phyloP scores from a whole-genome alignment of 2,329 filamentous ascomycete species.

The Cytospora piceicola region DNA sequence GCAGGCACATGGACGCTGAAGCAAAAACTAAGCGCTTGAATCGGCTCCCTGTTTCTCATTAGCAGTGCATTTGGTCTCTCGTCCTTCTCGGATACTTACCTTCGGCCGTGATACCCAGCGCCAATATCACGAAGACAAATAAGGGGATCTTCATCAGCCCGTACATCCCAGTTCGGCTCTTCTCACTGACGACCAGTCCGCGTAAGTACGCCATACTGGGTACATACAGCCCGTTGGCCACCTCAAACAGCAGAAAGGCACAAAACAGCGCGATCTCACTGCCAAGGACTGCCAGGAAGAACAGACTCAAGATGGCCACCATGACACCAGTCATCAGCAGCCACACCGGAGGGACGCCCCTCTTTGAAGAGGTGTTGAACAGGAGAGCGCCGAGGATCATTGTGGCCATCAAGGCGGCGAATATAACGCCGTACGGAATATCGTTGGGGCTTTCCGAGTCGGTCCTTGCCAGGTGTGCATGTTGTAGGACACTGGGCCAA shows the following conservation, averaged over 20 bases:
- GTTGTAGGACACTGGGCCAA: constrained; percentile 40
- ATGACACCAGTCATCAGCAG: constrained; percentile 36
- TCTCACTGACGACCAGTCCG: constrained; percentile 37
- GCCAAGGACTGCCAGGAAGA: constrained; percentile 32
- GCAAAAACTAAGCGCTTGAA: constrained; percentile 25
- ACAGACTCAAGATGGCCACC: constrained; percentile 34
- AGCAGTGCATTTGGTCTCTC: background rate
- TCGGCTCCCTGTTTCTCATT: constrained; percentile 16
- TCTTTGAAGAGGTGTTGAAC: constrained; percentile 25
- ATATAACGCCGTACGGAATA: constrained; percentile 49
- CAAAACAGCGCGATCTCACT: constrained; percentile 35
- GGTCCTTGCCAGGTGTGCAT: constrained; percentile 33
- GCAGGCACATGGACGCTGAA: constrained; percentile 22
- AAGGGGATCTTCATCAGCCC: constrained; percentile 35
- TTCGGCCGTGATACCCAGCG: constrained; percentile 28
- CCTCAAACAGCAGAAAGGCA: constrained; percentile 39
- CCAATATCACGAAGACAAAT: constrained; percentile 32
- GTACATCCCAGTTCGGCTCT: constrained; percentile 38
- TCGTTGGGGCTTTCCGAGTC: constrained; percentile 13
- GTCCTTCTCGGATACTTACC: constrained; percentile 18
- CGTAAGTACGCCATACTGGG: constrained; percentile 41
- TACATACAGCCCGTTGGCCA: constrained; percentile 41
- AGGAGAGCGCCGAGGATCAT: constrained; percentile 33
- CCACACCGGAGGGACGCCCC: constrained; percentile 11
- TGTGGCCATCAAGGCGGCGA: constrained; percentile 54